A percentile compares a stretch with the other conserved stretches of the same genome.
Evolutionary conservation across 352 stramenopile species (phyloP).

Genomic region (Pelagophyceae sp.): DNA sequence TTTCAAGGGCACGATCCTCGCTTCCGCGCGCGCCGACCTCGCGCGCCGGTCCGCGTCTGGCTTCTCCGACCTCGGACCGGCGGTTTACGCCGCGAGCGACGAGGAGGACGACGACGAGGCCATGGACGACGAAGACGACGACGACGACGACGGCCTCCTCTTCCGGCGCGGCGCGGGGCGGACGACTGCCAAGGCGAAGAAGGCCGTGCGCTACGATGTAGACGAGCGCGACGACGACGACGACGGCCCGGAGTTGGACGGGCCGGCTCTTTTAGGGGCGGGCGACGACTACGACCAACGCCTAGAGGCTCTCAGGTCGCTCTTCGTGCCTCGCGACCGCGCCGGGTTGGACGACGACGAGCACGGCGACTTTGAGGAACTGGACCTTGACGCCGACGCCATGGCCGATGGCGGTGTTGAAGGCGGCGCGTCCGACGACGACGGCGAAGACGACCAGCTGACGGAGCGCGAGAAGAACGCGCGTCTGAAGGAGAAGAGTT

Average conservation of each 20-base stretch:
- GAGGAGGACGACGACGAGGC: constrained; percentile 49
- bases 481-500: constrained; percentile 39
- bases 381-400: constrained; percentile 64
- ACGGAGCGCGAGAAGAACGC: constrained; percentile 37
- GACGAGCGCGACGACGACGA: constrained; percentile 48
- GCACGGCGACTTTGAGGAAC: constrained; percentile 90
- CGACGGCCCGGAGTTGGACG: constrained; percentile 55
- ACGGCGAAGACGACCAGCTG: neutral
- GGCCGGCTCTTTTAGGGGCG: constrained; percentile 54
- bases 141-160: constrained; percentile 33
- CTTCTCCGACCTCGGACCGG: neutral
- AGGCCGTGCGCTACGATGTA: constrained; percentile 25
- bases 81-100: constrained; percentile 38
- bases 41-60: constrained; percentile 37
- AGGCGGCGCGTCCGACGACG: too few relatives aligned
- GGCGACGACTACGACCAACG: constrained; percentile 37
- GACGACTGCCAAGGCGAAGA: constrained; percentile 43
- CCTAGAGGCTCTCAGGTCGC: constrained; percentile 53
- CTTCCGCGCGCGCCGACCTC: constrained; percentile 46
- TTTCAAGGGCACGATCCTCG: constrained; percentile 39
- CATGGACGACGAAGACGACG: constrained; percentile 46
- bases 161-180: constrained; percentile 26
- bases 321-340: constrained; percentile 94
- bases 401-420: too few relatives aligned
- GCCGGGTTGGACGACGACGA: constrained; percentile 51